phyloP scores from a whole-genome alignment of 2,329 filamentous ascomycete species.

The Microdochium bolleyi region DNA sequence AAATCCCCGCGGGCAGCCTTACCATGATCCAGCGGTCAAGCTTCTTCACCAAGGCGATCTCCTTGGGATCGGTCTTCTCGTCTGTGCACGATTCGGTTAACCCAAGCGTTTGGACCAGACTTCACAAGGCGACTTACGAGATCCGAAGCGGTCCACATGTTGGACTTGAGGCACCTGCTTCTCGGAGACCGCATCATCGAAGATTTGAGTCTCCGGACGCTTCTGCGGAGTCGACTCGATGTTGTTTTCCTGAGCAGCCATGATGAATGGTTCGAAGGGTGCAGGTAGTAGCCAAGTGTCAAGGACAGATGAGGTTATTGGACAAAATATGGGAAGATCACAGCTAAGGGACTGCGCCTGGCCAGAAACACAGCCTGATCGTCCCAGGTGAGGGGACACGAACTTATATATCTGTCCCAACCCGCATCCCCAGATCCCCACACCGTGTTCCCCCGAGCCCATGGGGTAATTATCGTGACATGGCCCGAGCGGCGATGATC shows the following conservation, averaged over 20 bases:
- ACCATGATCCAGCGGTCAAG: constrained; percentile 1
- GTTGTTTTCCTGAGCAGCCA: not conserved
- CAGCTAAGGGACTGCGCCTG: too few relatives aligned
- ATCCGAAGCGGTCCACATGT: not conserved
- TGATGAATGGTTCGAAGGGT: not conserved
- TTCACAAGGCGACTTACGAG: not conserved
- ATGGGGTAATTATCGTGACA: too few relatives aligned
- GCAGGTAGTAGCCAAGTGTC: too few relatives aligned
- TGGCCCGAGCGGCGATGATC: too few relatives aligned
- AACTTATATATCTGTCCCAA: too few relatives aligned
- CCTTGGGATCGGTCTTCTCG: not conserved
- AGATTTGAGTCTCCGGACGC: not conserved
- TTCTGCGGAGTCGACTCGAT: not conserved
- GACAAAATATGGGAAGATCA: too few relatives aligned
- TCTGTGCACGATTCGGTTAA: not conserved
- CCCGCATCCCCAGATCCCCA: too few relatives aligned
- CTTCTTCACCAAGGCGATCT: not conserved
- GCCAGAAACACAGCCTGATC: too few relatives aligned
- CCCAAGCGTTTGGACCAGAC: not conserved
- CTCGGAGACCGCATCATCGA: not conserved
- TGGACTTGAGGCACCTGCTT: not conserved
- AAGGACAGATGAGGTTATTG: too few relatives aligned
- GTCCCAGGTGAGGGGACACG: too few relatives aligned
- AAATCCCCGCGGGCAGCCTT: too few relatives aligned
- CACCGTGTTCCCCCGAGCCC: too few relatives aligned